Base-by-base conservation (phyloP, 2,329 filamentous ascomycete species). In the Colletotrichum caudatum region DNA sequence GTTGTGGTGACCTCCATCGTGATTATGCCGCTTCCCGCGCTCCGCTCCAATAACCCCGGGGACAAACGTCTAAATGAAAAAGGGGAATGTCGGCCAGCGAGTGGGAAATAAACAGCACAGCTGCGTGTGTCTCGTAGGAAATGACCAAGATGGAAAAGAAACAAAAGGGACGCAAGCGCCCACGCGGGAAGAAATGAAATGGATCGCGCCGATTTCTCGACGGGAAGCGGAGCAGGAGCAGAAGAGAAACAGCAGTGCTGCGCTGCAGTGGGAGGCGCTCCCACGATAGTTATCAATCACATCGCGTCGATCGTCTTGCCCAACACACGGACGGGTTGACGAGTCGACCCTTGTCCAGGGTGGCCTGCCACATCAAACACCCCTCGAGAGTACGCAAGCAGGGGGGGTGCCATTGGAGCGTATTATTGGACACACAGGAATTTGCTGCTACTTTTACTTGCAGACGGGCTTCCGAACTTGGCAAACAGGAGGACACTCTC, bases 351-450 rank as follows among this genome's bases (percentile, higher is more conserved):
- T 37, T 59, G 59, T 50, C 48, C 29, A 59, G 54, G 44, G 53
- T 41, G 50, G 53, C 12, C 46, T 53, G 65, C 51, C 65, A 71
- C 65, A 71, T 69, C 69, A 71, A 71, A 71, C 69, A 44, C 44
- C 37, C 37, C 39, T 46, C 69, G 59, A 54, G 53, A 60, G 26
- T 48, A 46, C 37, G 61, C 8, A 33, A 59, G 53, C 53, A 50
- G 64, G 69, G 69, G 3, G 39, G 39, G 12, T 14, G 39, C 11
- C 4, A 4, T 46, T 46, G 20, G 3, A n/a, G 53, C 9, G 20
- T 46, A 29, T 12, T 12, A 65, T 44, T 29, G 29, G 16, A 8
- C 44, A 35, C 33, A 35, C 9, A 2, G 12, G 11, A 14, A 2
- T 64, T 11, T 44, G 33, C 23, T 39, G 35, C n/a, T 29, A 29